These are phyloP conservation scores for Closterium sp. DNA, from an alignment of 139 green algal species.

Conservation along the genomic window DNA sequence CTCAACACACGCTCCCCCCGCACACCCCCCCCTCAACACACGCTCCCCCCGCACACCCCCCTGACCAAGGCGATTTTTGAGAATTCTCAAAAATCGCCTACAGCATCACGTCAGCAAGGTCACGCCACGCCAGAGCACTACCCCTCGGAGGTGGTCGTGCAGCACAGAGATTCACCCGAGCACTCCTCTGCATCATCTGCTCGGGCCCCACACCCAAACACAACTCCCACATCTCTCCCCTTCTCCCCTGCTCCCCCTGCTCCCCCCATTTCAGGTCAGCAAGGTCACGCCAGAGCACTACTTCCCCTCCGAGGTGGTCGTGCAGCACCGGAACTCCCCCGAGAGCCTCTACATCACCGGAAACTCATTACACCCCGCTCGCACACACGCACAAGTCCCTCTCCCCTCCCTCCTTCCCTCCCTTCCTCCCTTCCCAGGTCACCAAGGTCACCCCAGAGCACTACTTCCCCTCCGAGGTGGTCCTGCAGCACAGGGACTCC, in stretches of 20 bases:
- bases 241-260: no score
- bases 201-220: not conserved
- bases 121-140: not conserved
- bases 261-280: not conserved
- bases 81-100: no score
- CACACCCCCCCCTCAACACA: no score
- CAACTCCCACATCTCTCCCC: no score
- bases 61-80: no score
- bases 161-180: slow-evolving; percentile 13
- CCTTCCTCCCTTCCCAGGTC: not conserved
- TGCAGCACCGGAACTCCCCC: slow-evolving; percentile 16
- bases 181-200: slow-evolving; percentile 15
- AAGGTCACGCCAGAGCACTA: slow-evolving; percentile 2
- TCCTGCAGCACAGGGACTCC: slow-evolving; percentile 23
- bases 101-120: no score
- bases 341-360: slow-evolving; percentile 9
- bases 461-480: slow-evolving; percentile 18
- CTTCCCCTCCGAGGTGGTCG: slow-evolving; percentile 3
- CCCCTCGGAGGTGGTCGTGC: slow-evolving; percentile 21
- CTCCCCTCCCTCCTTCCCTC: not conserved
- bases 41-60: no score
- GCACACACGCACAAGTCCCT: not conserved
- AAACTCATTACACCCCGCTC: not conserved
- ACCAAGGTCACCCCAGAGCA: not conserved
- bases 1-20: no score